phyloP scores from a whole-genome alignment of 2,329 filamentous ascomycete species.

The Cytospora schulzeri region DNA sequence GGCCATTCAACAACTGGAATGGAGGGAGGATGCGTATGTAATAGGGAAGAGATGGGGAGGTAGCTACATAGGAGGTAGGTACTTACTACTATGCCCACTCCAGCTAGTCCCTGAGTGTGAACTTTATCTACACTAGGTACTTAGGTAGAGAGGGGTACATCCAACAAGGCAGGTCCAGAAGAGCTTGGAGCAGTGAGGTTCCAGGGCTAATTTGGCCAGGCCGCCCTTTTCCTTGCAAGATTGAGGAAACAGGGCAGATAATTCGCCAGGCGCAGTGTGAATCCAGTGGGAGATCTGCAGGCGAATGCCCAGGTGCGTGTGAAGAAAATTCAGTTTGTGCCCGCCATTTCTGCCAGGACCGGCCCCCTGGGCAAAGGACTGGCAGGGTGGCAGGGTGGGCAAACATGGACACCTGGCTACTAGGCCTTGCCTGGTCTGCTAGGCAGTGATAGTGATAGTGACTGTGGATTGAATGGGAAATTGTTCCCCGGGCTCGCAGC shows the following conservation, averaged over 20 bases:
- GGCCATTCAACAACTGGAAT: neutral
- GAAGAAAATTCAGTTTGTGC: neutral
- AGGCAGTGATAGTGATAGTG: neutral
- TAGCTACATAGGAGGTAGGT: neutral
- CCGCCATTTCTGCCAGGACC: neutral
- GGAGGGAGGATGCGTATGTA: neutral
- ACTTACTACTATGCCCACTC: neutral
- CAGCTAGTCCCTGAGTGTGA: no score
- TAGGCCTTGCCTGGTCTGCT: neutral
- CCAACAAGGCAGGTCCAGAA: neutral
- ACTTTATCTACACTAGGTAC: neutral
- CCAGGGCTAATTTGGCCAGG: neutral
- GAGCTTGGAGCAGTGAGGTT: neutral
- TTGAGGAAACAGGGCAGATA: neutral
- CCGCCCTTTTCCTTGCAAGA: neutral
- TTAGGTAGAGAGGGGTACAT: neutral
- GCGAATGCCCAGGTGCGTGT: neutral
- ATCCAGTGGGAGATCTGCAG: neutral
- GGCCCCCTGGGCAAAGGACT: neutral
- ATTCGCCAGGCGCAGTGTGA: neutral
- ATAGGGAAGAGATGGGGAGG: neutral
- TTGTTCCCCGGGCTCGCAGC: conserved; percentile 1
- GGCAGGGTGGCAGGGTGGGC: no score
- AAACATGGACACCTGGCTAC: no score
- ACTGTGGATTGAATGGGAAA: neutral